These are phyloP conservation scores for Chaetoceros tenuissimus DNA, from an alignment of 108 stramenopile genomes.

Conservation along the genomic window DNA sequence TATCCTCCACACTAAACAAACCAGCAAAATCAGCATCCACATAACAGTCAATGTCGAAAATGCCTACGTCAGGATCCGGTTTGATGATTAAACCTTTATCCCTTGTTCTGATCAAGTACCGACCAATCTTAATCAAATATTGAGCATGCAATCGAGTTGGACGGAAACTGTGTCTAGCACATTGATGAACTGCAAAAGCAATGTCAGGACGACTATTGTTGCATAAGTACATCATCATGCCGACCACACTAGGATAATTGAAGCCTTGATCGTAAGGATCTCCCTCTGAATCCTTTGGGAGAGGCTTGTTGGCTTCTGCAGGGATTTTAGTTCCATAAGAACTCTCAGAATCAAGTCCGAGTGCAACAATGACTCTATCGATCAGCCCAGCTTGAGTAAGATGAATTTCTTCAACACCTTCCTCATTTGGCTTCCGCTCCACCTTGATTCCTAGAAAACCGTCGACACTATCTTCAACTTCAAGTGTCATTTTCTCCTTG, in stretches of 20 bases:
- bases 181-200: constrained; percentile 8
- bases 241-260: constrained; percentile 7
- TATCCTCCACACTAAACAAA: constrained; percentile 17
- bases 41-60: constrained; percentile 19
- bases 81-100: constrained; percentile 16
- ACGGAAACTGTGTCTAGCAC: constrained; percentile 22
- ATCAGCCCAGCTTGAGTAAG: constrained; percentile 16
- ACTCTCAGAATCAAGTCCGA: neutral
- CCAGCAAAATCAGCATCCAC: constrained; percentile 45
- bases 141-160: constrained; percentile 29
- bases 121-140: constrained; percentile 24
- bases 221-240: constrained; percentile 19
- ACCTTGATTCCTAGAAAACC: constrained; percentile 35
- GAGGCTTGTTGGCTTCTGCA: constrained; percentile 9
- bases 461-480: constrained; percentile 13
- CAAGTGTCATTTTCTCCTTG: constrained; percentile 9
- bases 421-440: constrained; percentile 5
- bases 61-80: neutral
- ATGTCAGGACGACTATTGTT: constrained; percentile 18
- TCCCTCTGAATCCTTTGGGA: constrained; percentile 6
- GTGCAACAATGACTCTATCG: neutral
- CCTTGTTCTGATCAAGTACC: constrained; percentile 27
- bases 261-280: too few relatives aligned
- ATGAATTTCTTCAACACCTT: constrained; percentile 1
- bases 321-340: constrained; percentile 3